Conservation (phyloP, 495 filamentous ascomycete species). For the Hyphodiscus hymeniophilus region DNA sequence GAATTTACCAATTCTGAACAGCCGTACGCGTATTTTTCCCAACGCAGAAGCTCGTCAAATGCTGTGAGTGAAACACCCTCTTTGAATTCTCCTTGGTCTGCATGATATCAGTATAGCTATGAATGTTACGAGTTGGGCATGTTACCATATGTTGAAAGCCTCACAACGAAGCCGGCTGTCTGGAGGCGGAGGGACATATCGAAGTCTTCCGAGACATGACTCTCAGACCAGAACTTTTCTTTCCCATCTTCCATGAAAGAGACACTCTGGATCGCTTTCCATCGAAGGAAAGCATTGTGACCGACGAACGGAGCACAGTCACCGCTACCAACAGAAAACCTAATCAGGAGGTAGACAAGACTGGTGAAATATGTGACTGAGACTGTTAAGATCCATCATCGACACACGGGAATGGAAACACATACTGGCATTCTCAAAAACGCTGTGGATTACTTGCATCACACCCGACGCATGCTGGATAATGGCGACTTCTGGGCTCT, state of each 20-base stretch:
- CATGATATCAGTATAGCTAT: no score
- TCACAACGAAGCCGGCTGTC: slow-evolving; percentile 49
- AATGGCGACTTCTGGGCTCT: slow-evolving; percentile 62
- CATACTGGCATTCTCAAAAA: slow-evolving; percentile 45
- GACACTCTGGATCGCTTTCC: slow-evolving; percentile 60
- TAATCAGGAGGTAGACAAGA: slow-evolving; percentile 61
- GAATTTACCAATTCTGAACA: slow-evolving; percentile 42
- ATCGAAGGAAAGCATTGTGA: slow-evolving; percentile 64
- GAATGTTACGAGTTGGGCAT: no score
- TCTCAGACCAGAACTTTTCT: slow-evolving; percentile 55
- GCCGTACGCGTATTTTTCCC: slow-evolving; percentile 70
- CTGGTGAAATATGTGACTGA: slow-evolving; percentile 62
- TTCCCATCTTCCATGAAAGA: slow-evolving; percentile 39
- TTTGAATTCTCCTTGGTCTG: slow-evolving; percentile 52
- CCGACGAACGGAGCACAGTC: slow-evolving; percentile 63
- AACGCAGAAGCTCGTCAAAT: slow-evolving; percentile 65
- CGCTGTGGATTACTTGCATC: slow-evolving; percentile 55
- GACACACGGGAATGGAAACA: no score
- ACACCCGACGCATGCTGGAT: slow-evolving; percentile 61
- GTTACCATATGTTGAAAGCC: slow-evolving; percentile 49
- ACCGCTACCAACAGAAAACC: slow-evolving; percentile 56
- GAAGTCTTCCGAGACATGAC: slow-evolving; percentile 66
- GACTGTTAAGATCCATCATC: no score
- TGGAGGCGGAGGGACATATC: slow-evolving; percentile 66
- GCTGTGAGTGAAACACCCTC: slow-evolving; percentile 69